Percentiles rank a stretch among this genome's conserved stretches.
Conservation (phyloP, 495 filamentous ascomycete genomes). For the Penicillium flavigenum region DNA sequence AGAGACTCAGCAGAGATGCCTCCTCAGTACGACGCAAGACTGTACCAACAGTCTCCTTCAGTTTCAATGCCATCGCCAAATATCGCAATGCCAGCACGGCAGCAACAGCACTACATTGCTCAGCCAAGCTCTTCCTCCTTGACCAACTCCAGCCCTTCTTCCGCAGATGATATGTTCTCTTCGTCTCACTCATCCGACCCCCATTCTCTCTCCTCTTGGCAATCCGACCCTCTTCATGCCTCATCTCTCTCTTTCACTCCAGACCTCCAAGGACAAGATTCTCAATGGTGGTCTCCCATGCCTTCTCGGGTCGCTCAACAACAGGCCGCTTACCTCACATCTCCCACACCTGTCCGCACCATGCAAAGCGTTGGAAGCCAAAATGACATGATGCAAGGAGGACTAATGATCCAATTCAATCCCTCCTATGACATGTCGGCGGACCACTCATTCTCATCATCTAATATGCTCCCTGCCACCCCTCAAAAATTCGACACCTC, state of each 20-base stretch:
- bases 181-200: constrained; percentile 47
- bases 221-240: constrained; percentile 42
- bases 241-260: constrained; percentile 42
- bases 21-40: constrained; percentile 36
- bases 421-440: constrained; percentile 40
- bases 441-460: constrained; percentile 33
- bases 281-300: constrained; percentile 49
- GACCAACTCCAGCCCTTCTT: constrained; percentile 42
- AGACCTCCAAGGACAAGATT: constrained; percentile 41
- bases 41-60: constrained; percentile 41
- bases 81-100: constrained; percentile 27
- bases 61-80: constrained; percentile 44
- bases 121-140: constrained; percentile 36
- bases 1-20: constrained; percentile 38
- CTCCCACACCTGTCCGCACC: constrained; percentile 34
- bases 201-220: constrained; percentile 47
- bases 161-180: constrained; percentile 46
- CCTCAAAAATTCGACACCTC: constrained; percentile 33
- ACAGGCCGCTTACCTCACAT: constrained; percentile 40
- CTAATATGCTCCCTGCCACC: constrained; percentile 29
- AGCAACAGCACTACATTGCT: constrained; percentile 41
- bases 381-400: constrained; percentile 44
- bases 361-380: constrained; percentile 34
- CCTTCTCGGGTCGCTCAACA: constrained; percentile 38
- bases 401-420: constrained; percentile 50